Percentiles rank a stretch among this genome's conserved stretches.
Evolutionary conservation across 2,329 filamentous ascomycete genomes (phyloP).

Genomic region (Bipolaris bicolor): DNA sequence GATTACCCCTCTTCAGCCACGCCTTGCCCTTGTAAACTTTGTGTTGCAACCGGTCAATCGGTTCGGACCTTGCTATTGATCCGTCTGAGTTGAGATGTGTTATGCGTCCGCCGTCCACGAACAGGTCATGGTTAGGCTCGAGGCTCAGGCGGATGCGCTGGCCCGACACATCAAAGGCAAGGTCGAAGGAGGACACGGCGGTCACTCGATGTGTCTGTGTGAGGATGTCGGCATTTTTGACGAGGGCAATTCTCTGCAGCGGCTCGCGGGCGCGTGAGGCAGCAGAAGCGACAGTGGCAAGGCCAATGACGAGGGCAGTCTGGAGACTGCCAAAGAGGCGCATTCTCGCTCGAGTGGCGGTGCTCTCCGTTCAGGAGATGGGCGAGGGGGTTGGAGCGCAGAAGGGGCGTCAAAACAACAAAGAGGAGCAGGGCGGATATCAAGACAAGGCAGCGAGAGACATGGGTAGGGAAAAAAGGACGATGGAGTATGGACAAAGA

Average conservation of each 20-base stretch:
- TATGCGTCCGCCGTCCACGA: slow-evolving; percentile 76
- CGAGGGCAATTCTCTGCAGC: slow-evolving; percentile 72
- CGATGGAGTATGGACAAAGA: slow-evolving; percentile 10
- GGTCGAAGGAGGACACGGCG: slow-evolving; percentile 80
- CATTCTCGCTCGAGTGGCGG: slow-evolving; percentile 36
- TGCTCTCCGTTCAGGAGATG: slow-evolving; percentile 32
- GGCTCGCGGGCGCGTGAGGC: slow-evolving; percentile 66
- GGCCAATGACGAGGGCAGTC: slow-evolving; percentile 28
- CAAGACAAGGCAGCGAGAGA: slow-evolving; percentile 37
- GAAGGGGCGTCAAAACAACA: background rate
- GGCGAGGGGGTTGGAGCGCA: slow-evolving; percentile 11
- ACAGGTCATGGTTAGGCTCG: slow-evolving; percentile 88
- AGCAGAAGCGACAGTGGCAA: slow-evolving; percentile 35
- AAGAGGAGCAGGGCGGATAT: slow-evolving; percentile 3
- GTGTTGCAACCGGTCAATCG: slow-evolving; percentile 74
- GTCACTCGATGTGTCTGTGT: slow-evolving; percentile 80
- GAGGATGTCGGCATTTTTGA: slow-evolving; percentile 78
- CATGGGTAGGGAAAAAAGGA: slow-evolving; percentile 29
- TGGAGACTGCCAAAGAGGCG: slow-evolving; percentile 33
- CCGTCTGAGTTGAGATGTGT: slow-evolving; percentile 77
- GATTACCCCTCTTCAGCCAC: slow-evolving; percentile 75
- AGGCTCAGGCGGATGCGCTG: slow-evolving; percentile 77
- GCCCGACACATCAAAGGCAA: slow-evolving; percentile 75
- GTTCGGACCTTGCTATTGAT: slow-evolving; percentile 67
- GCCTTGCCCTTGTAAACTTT: slow-evolving; percentile 83